Evolutionary conservation across 2,329 filamentous ascomycete species (phyloP).

Genomic region (Pseudogymnoascus sp.): DNA sequence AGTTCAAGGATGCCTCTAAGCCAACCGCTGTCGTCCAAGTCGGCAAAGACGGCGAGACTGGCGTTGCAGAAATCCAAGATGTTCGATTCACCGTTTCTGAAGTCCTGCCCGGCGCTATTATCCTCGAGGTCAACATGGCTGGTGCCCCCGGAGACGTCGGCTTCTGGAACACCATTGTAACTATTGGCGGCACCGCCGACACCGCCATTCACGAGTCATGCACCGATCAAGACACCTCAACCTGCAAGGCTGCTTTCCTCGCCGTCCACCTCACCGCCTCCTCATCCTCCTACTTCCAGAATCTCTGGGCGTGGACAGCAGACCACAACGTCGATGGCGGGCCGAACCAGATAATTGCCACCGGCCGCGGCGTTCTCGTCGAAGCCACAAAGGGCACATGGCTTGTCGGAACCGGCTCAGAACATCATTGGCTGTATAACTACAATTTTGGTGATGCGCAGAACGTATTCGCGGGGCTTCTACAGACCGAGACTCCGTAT

Average conservation of each 20-base stretch:
- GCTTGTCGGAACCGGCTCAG: slow-evolving; percentile 44
- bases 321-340: slow-evolving; percentile 46
- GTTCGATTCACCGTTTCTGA: slow-evolving; percentile 45
- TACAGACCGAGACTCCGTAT: slow-evolving; percentile 65
- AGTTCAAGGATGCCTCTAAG: slow-evolving; percentile 34
- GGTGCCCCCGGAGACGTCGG: slow-evolving; percentile 43
- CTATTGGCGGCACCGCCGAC: slow-evolving; percentile 39
- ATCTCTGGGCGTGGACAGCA: slow-evolving; percentile 40
- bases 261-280: slow-evolving; percentile 42
- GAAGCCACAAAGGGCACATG: slow-evolving; percentile 43
- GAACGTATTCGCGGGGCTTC: slow-evolving; percentile 55
- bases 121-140: slow-evolving; percentile 45
- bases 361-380: slow-evolving; percentile 40
- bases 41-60: slow-evolving; percentile 42
- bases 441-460: slow-evolving; percentile 46
- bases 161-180: slow-evolving; percentile 40
- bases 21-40: slow-evolving; percentile 44
- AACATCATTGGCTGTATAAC: slow-evolving; percentile 46
- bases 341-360: slow-evolving; percentile 35
- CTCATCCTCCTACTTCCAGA: slow-evolving; percentile 46
- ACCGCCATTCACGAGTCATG: slow-evolving; percentile 34
- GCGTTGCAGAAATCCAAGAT: slow-evolving; percentile 43
- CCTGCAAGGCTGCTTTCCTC: slow-evolving; percentile 41
- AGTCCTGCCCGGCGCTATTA: slow-evolving; percentile 34
- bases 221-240: slow-evolving; percentile 24